These are phyloP conservation scores for Cystobasidium onofrii DNA, from an alignment of 768 basidiomycete species.

Conservation along the genomic window DNA sequence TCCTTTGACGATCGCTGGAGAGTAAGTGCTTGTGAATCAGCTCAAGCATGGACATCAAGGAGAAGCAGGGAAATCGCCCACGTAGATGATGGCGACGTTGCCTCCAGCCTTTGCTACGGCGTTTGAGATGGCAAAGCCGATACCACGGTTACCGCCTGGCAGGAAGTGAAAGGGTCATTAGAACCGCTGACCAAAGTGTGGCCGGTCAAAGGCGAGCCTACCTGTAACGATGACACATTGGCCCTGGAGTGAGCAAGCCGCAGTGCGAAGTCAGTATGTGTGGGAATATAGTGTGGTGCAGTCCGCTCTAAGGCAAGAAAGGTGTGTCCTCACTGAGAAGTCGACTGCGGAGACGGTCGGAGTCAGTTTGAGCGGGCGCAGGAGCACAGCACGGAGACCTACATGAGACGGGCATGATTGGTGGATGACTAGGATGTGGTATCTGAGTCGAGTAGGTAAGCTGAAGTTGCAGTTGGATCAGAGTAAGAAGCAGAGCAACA, in stretches of 20 bases:
- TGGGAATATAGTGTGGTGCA: too few relatives aligned
- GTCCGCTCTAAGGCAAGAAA: neutral
- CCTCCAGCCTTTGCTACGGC: slow-evolving; percentile 36
- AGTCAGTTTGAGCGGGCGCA: neutral
- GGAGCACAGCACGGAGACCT: neutral
- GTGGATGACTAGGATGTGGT: neutral
- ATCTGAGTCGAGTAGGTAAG: too few relatives aligned
- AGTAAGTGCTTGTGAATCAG: too few relatives aligned
- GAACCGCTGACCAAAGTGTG: neutral
- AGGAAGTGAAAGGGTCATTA: neutral
- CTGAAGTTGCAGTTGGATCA: too few relatives aligned
- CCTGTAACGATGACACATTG: slow-evolving; percentile 28
- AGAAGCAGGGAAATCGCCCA: neutral
- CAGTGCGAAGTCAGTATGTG: too few relatives aligned
- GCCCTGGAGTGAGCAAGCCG: neutral
- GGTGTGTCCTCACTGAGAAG: neutral
- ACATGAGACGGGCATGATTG: slow-evolving; percentile 3
- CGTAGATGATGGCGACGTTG: slow-evolving; percentile 32
- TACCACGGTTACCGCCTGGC: slow-evolving; percentile 26
- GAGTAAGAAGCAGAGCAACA: too few relatives aligned
- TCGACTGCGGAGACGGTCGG: neutral
- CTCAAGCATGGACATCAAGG: neutral
- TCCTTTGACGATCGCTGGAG: slow-evolving; percentile 25
- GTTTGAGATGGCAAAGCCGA: slow-evolving; percentile 32
- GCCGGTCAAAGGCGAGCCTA: neutral